Base-by-base conservation (phyloP, 1,139 yeast genomes). In the Meyerozyma guilliermondii region DNA sequence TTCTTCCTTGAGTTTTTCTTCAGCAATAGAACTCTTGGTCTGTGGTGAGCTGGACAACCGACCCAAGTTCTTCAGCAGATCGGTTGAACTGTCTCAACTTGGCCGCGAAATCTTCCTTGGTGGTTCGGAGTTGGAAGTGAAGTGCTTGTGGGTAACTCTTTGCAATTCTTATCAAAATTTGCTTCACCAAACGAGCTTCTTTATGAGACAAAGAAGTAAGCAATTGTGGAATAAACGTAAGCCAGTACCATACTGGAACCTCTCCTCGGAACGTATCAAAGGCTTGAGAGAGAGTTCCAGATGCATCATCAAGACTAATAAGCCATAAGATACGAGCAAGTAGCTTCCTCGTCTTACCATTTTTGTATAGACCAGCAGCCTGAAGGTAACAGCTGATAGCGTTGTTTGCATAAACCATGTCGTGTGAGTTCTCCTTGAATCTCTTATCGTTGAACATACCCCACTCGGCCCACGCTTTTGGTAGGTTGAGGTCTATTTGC, bases 401-500 rank as follows among this genome's bases (percentile, higher is more conserved):
- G 60, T 91, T 89, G 50, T 89, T 84, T 11, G 98, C 98, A 62
- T 82, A 86, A 23, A 81, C 81, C 68, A 87, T 80, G 55, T 88
- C 95, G 41, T 74, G 79, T 1, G 95, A 92, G 50, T 83, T 83
- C 52, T 88, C 96, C 53, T 87, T 87, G 62, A 88, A 83, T 40
- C 96, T 72, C 39, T 84, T 80, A 53, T 94, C 98, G 59, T 89
- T 92, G 66, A 89, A 94, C 59, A 81, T 81, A 47, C 98, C 99
- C 98, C 98, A 94, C 62, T 94, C 98, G 2, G 98, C 98, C 99
- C 99, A 94, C 0, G 98, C 98, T 58, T 92, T 92, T 2, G 98
- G 96, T 43, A 92, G 67, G 54, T 89, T 88, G 53, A 91, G 76
- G 58, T 94, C 98, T 46, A 91, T 83, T 62, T 92, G 98, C 20